Base-by-base conservation (phyloP, 768 basidiomycete species). In the Collybia sordida region DNA sequence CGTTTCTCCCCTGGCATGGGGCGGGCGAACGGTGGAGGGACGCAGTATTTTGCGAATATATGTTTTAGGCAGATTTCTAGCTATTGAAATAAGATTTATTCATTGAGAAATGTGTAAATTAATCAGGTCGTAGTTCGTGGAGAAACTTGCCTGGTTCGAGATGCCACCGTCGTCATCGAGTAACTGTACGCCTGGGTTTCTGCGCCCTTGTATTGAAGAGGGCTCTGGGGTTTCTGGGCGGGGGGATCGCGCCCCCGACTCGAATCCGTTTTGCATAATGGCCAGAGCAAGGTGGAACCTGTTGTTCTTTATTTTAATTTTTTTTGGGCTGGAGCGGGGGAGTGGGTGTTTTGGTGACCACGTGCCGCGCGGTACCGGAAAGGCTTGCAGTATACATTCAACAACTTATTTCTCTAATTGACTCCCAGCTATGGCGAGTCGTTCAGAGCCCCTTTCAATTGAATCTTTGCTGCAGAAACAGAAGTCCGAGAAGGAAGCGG, bases 401-500 rank as follows among this genome's bases (percentile, higher is more conserved):
- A 39, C 28, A 24, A 27, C 28, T 45, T 45, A 18, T 9, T 19
- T 18, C 8, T 34, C 18, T 15, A n/a, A n/a, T 47, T 42, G 36
- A 24, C 40, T 19, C 19, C 37, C 48, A 36, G 9, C 21, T 49
- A 63, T 63, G 61, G 57, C 68, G 17, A 72, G 69, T 54, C 72
- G 74, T 56, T 55, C 79, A 39, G 82, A 87, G 63, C 95, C 95
- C 0, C 72, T 97, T 35, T 96, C 93, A 4, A 95, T 98, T 52
- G 93, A 97, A 63, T 77, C 81, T 31, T 71, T 98, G 52, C 75
- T 98, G 21, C 83, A 88, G 58, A 90, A 87, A 70, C 96, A 98
- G 70, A 86, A 82, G 58, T 82, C 77, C 31, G 94, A 96, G 64
- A 93, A 88, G 60, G 93, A 97, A 52, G 90, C 88, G 1, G 90